These are phyloP conservation scores for Argentina anserina DNA, from an alignment of 306 rosid genomes.

Conservation along the genomic window DNA sequence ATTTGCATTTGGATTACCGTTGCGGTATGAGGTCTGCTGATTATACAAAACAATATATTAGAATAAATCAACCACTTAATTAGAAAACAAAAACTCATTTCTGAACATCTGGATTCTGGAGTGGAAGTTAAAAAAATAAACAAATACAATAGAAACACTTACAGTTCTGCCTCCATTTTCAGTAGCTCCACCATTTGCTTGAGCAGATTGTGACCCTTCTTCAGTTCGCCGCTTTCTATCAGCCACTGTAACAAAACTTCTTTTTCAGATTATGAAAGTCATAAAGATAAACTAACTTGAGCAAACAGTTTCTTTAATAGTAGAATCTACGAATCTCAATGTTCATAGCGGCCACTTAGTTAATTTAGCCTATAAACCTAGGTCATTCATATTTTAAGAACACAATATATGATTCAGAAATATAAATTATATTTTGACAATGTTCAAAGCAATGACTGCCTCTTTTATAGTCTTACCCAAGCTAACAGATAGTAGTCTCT, in stretches of 20 bases:
- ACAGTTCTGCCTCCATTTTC: constrained; percentile 77
- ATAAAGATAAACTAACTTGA: background rate
- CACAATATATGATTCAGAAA: background rate
- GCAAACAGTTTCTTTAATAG: background rate
- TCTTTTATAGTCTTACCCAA: background rate
- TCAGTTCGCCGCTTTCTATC: constrained; percentile 74
- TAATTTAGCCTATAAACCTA: background rate
- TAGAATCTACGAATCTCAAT: background rate
- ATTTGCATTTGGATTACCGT: constrained; percentile 49
- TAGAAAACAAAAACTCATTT: background rate
- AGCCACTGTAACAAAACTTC: constrained; percentile 61
- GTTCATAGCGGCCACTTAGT: background rate
- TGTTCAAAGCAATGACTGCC: constrained; percentile 1
- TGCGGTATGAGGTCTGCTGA: constrained; percentile 68
- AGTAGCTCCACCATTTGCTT: constrained; percentile 59
- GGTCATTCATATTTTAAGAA: background rate
- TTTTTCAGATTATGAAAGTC: constrained; percentile 5
- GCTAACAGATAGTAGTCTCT: background rate
- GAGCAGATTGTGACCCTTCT: constrained; percentile 51
- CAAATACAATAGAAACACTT: constrained; percentile 23
- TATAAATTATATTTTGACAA: background rate
- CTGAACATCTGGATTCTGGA: constrained; percentile 3
- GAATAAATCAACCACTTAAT: background rate
- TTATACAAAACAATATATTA: constrained; percentile 2
- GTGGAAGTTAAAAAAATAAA: background rate